Evolutionary conservation across 1,139 yeast species (phyloP), one percentile per base, ranked within the genome.

Genomic region (Sugiyamaella pinicola): DNA sequence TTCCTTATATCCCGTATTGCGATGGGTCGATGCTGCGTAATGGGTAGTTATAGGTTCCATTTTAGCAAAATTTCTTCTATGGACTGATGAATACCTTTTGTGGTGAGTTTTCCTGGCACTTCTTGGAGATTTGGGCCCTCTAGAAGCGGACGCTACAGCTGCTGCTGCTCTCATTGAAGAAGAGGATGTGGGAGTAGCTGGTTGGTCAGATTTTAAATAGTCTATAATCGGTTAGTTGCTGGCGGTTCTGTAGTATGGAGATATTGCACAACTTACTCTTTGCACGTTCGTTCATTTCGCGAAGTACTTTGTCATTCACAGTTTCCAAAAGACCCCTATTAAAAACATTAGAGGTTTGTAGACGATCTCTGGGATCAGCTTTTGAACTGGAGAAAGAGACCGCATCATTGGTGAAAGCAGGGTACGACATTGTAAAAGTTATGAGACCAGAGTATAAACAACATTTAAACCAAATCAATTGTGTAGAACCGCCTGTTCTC

Each of bases 241-340:
- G 17, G 28, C 21, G 5, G 4, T 12, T 3, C 15, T 15, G 4
- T 17, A 10, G 22, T 17, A 18, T 18, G 12, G 2, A 17, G 17
- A 6, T 6, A 13, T 33, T 49, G n/a, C 22, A 26, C 15, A 17
- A 18, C 42, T 45, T 46, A 28, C 48, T 54, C 49, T 47, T 57
- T 13, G 72, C 71, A n/a, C 73, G 61, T 55, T 64, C 68, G 52
- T 69, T 66, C 71, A 69, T 68, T 48, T 69, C 73, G 19, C 56
- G 47, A 21, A 69, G 61, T 5, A 69, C 66, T 54, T 62, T 61
- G 58, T 69, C 73, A 47, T 68, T 68, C 45, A 67, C 54, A 12
- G 73, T 69, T 52, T 65, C 69, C 55, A 64, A 68, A 17, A 67
- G 69, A 10, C 64, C 58, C 8, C 60, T 44, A 24, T 50, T 56